Base-by-base conservation (phyloP, 352 stramenopile genomes). In the Thraustochytrium striatum region DNA sequence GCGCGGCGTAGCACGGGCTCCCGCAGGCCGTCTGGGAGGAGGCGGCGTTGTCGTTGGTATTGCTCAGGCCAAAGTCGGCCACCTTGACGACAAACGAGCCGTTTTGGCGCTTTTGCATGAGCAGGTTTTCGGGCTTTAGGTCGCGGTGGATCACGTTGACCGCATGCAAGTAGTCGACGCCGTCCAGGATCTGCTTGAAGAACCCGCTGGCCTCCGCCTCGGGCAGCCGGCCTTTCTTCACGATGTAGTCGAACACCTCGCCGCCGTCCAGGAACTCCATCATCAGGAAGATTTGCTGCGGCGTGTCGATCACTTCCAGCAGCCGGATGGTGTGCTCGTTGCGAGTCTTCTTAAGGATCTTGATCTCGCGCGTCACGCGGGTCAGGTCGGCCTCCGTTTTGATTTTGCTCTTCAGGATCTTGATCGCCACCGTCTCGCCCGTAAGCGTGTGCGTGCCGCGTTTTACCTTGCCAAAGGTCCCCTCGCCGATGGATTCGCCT, bases 241-340 rank as follows among this genome's bases (percentile, higher is more conserved):
- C 92, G 72, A 97, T 97, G 82, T 96, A 96, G 83, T 97, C 90
- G 80, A 97, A 97, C 85, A 97, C 91, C 78, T 97, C 91, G 16
- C 89, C 90, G 72, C 96, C 91, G 28, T 91, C 85, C 5, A 81
- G 61, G 84, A 92, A 89, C 78, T 97, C 93, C 90, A 96, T 96
- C 75, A 97, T 93, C 2, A 97, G 83, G 61, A 94, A 96, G 57
- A 97, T 97, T 30, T 86, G 84, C 50, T 88, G 88, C 3, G 86
- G 86, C 19, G 89, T 90, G 83, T 96, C 90, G 36, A 96, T 87
- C 1, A 96, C 91, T 81, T 96, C 89, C 72, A 92, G 94, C 13
- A 95, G 82, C 69, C 94, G 91, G n/a, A 96, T 93, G 36, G 96
- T 89, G 72, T 96, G 95, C 2, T 83, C 79, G 82, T 97, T 92